Evolutionary conservation across 768 basidiomycete genomes (phyloP).

Genomic region (Trichaptum fuscoviolaceum): DNA sequence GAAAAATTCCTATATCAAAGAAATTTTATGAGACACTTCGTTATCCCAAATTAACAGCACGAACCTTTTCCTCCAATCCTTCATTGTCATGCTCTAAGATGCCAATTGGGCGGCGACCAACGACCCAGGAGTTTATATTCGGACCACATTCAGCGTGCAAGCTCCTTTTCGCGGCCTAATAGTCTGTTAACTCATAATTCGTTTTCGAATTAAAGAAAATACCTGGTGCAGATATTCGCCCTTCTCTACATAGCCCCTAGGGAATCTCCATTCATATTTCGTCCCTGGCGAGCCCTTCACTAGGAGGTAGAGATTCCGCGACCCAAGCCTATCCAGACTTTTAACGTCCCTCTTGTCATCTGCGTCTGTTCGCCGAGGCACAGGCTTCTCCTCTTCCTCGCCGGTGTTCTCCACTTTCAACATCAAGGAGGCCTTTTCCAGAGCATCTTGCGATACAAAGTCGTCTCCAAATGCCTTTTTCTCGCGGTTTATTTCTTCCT

Average conservation of each 20-base stretch:
- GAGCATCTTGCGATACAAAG: conserved; percentile 38
- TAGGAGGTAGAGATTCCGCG: conserved; percentile 86
- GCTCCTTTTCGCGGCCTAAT: conserved; percentile 68
- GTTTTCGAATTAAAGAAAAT: conserved; percentile 17
- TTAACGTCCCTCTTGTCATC: conserved; percentile 57
- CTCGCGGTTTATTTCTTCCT: conserved; percentile 72
- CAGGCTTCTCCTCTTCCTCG: conserved; percentile 57
- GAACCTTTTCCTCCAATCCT: background rate
- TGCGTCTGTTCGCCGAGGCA: conserved; percentile 55
- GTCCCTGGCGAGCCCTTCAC: conserved; percentile 46
- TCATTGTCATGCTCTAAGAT: conserved; percentile 43
- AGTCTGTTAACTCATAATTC: conserved; percentile 14
- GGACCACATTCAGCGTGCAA: conserved; percentile 69
- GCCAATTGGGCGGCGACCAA: conserved; percentile 85
- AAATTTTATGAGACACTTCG: background rate
- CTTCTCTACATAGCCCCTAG: conserved; percentile 53
- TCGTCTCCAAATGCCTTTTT: conserved; percentile 64
- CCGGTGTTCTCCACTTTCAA: conserved; percentile 19
- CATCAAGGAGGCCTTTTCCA: conserved; percentile 50
- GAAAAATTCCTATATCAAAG: conserved; percentile 70
- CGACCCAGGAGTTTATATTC: conserved; percentile 90
- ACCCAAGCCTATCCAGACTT: conserved; percentile 76
- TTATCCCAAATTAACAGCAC: conserved; percentile 13
- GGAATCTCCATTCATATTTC: conserved; percentile 74
- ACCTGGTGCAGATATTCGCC: conserved; percentile 79